phyloP scores from a whole-genome alignment of 2,329 filamentous ascomycete species.

The Penicillium decumbens region DNA sequence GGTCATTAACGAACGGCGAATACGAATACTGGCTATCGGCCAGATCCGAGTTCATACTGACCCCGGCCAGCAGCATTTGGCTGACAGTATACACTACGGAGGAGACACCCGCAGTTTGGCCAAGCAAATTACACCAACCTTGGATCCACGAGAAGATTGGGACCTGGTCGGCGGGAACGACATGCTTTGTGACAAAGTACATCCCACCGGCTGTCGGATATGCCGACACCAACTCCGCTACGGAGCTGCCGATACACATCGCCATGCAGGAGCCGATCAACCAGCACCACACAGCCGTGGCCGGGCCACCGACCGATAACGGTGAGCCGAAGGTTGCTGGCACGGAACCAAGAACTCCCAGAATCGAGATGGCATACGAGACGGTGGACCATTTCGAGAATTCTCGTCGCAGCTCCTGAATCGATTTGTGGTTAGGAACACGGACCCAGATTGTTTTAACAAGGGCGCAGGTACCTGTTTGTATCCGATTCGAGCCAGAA shows the following conservation, averaged over 20 bases:
- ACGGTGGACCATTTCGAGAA: conserved; percentile 65
- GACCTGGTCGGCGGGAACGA: conserved; percentile 57
- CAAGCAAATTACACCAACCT: conserved; percentile 64
- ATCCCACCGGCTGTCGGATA: conserved; percentile 65
- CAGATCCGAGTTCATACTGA: conserved; percentile 57
- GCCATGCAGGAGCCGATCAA: conserved; percentile 61
- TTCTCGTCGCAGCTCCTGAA: conserved; percentile 56
- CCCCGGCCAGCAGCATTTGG: conserved; percentile 60
- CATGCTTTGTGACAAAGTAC: conserved; percentile 64
- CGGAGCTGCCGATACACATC: conserved; percentile 60
- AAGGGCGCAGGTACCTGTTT: conserved; percentile 48
- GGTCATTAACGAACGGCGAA: conserved; percentile 48
- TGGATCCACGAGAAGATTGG: conserved; percentile 62
- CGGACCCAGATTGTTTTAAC: neutral
- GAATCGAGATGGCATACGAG: conserved; percentile 62
- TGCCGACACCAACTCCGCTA: conserved; percentile 62
- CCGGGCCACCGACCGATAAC: conserved; percentile 56
- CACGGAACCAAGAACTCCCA: conserved; percentile 62
- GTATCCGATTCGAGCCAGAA: conserved; percentile 60
- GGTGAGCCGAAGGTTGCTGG: conserved; percentile 60
- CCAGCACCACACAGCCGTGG: conserved; percentile 63
- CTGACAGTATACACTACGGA: conserved; percentile 60
- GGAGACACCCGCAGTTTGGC: conserved; percentile 60
- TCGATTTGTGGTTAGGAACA: conserved; percentile 1
- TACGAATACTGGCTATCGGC: conserved; percentile 51